Base-by-base conservation (phyloP, 495 filamentous ascomycete species). In the Penicillium bovifimosum region DNA sequence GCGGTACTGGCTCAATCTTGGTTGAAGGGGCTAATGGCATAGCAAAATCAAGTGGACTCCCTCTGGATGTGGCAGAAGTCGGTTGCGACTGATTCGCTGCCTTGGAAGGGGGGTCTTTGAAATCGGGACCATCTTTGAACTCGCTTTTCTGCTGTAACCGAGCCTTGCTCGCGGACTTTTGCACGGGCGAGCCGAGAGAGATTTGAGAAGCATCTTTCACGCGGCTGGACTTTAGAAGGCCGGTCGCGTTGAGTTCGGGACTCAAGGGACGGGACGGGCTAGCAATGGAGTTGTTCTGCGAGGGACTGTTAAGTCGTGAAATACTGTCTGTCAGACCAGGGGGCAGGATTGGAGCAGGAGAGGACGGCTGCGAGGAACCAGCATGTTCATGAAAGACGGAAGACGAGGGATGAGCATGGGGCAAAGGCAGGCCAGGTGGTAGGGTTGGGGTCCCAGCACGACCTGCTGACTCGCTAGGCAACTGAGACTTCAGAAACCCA, bases 341-440 rank as follows among this genome's bases (percentile, higher is more conserved):
- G 8, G 70, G 71, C 5, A 65, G 48, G 0, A 62, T 62, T 1
- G 69, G 61, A 2, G 65, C 54, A 8, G 72, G 66, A 0, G 66
- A 69, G 7, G 64, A 59, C 6, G 68, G 68, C 27, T 69, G 71
- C 0, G 72, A 66, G 11, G 64, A 56, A 27, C 54, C 62, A 26
- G 67, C 49, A 0, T 63, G 57, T 16, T 70, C 70, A 31, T 79
- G 71, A 29, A 71, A 68, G 6, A 66, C 52, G 11, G 61, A 41
- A 10, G 75, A 71, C 0, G 73, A 66, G 24, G 81, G 72, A 51
- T 85, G 81, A 3, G 71, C 65, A 46, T 78, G 79, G 5, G 78
- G 76, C 10, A 83, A 63, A 11, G 78, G 78, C 38, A 89, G 79
- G 0, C 86, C 87, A 20, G 87, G 86, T 31, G 86, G 86, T 9